Conservation (phyloP, 176 grass and related monocot species). For the Oryza rufipogon region DNA sequence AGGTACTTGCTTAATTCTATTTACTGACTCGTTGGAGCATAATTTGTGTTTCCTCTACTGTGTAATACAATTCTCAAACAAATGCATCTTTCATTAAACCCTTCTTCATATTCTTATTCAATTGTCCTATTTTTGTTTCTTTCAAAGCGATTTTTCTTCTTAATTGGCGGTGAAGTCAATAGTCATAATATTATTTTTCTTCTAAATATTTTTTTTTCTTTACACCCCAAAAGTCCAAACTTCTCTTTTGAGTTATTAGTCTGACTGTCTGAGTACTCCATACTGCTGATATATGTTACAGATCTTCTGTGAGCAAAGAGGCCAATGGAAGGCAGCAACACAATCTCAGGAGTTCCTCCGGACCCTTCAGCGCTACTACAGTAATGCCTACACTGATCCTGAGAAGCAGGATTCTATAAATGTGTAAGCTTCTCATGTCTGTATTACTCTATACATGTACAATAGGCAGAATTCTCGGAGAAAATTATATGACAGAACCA, state of each 20-base stretch:
- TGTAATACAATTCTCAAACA: constrained; percentile 20
- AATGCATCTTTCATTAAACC: neutral
- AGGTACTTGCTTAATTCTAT: constrained; percentile 58
- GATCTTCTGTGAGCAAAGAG: constrained; percentile 97
- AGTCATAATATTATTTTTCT: neutral
- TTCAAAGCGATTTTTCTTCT: constrained; percentile 21
- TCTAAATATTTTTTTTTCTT: neutral
- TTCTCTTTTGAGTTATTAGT: neutral
- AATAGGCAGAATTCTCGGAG: neutral
- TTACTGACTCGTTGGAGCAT: constrained; percentile 20
- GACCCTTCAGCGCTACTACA: constrained; percentile 96
- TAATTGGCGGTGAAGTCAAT: constrained; percentile 4
- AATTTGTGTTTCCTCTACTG: constrained; percentile 1
- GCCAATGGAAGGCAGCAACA: constrained; percentile 91
- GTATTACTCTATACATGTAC: neutral
- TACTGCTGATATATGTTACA: constrained; percentile 29
- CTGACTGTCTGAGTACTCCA: constrained; percentile 35
- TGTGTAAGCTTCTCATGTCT: constrained; percentile 64
- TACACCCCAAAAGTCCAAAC: neutral
- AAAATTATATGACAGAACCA: constrained; percentile 18
- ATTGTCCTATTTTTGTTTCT: constrained; percentile 30
- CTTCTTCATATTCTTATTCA: neutral
- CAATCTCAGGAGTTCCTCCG: constrained; percentile 97
- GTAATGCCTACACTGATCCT: constrained; percentile 91
- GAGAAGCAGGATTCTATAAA: constrained; percentile 99